Evolutionary conservation across 805 yeast species (phyloP).

Genomic region (Metschnikowia santaceciliae): DNA sequence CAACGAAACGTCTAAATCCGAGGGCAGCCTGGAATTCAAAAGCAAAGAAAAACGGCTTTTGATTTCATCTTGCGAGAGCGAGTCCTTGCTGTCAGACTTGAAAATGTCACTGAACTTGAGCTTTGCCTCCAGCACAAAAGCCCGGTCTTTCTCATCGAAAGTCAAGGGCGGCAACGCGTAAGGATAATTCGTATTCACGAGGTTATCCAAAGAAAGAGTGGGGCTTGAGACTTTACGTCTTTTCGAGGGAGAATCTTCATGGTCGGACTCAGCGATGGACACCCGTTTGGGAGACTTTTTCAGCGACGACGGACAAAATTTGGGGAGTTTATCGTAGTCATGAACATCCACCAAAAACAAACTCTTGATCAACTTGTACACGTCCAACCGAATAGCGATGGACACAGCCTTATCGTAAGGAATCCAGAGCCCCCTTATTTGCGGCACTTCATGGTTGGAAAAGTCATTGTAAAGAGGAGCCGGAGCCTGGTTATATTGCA

Average conservation of each 20-base stretch:
- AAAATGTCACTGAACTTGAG: constrained; percentile 32
- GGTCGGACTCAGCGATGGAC: constrained; percentile 20
- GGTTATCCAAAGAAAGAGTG: neutral
- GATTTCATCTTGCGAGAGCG: constrained; percentile 21
- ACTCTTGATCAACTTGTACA: constrained; percentile 34
- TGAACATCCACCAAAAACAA: constrained; percentile 43
- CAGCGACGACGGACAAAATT: neutral
- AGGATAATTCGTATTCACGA: constrained; percentile 41
- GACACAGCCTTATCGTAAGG: constrained; percentile 42
- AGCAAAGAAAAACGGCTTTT: constrained; percentile 23
- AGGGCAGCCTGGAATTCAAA: constrained; percentile 10
- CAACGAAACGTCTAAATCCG: constrained; percentile 32
- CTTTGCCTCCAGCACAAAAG: constrained; percentile 31
- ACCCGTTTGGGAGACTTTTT: neutral
- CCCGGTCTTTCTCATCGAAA: constrained; percentile 29
- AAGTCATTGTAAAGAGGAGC: constrained; percentile 26
- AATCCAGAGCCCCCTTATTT: constrained; percentile 38
- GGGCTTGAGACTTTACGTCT: constrained; percentile 21
- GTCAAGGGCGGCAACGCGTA: constrained; percentile 44
- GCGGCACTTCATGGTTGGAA: constrained; percentile 23
- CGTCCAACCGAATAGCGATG: constrained; percentile 36
- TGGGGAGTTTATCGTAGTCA: constrained; percentile 37
- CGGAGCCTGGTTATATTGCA: constrained; percentile 23
- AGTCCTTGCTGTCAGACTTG: constrained; percentile 27
- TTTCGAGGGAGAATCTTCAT: constrained; percentile 36